A percentile compares a stretch with the other conserved stretches of the same genome.
Conservation (phyloP, 2,329 filamentous ascomycete genomes). For the Diaporthe australafricana region DNA sequence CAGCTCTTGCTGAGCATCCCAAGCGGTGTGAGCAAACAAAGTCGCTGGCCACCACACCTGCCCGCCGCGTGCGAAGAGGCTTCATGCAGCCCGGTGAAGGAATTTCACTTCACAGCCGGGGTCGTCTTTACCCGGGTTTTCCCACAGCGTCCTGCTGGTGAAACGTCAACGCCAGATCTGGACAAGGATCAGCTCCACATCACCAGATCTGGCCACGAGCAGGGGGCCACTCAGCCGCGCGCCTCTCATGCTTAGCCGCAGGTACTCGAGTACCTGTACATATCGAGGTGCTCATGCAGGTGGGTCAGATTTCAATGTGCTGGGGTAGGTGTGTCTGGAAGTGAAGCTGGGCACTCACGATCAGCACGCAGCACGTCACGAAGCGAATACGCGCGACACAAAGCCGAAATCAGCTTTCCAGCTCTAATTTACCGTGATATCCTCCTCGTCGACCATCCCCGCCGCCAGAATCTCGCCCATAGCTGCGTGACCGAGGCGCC, state of each 20-base stretch:
- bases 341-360: background rate
- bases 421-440: background rate
- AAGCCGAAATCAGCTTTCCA: background rate
- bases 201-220: constrained; percentile 18
- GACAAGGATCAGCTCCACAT: constrained; percentile 21
- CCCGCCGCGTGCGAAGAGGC: background rate
- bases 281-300: background rate
- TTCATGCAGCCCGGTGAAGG: background rate
- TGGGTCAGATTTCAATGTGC: background rate
- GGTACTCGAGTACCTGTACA: background rate
- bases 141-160: background rate
- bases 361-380: background rate
- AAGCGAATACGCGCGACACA: background rate
- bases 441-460: background rate
- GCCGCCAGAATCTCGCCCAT: background rate
- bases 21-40: constrained; percentile 3
- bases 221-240: constrained; percentile 22
- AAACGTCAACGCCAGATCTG: constrained; percentile 20
- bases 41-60: background rate
- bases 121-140: constrained; percentile 1
- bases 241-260: constrained; percentile 28
- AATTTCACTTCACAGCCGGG: background rate
- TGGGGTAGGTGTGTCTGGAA: background rate
- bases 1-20: background rate
- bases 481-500: background rate